These are phyloP conservation scores for Colletotrichum acutatum DNA, from an alignment of 2,329 filamentous ascomycete species.

Conservation along the genomic window DNA sequence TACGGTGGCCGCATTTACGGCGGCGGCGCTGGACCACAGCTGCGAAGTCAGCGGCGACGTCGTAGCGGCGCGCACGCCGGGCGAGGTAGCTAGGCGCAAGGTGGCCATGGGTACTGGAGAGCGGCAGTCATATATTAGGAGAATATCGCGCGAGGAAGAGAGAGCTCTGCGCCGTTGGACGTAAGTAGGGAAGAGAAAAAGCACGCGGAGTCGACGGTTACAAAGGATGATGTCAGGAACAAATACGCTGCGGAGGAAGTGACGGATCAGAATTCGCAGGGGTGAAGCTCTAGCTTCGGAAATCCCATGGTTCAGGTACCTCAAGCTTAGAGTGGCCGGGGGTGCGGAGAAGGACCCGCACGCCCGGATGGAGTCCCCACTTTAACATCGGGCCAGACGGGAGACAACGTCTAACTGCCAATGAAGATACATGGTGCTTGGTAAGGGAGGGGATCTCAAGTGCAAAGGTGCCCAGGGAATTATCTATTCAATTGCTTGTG, in stretches of 20 bases:
- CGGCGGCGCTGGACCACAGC: conserved; percentile 15
- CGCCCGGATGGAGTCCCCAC: conserved; percentile 13
- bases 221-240: conserved; percentile 21
- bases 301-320: conserved; percentile 5
- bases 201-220: neutral
- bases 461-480: no score
- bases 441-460: no score
- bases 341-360: conserved; percentile 25
- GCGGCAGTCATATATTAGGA: conserved; percentile 8
- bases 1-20: neutral
- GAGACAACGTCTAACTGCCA: neutral
- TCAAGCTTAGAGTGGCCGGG: neutral
- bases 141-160: neutral
- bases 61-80: conserved; percentile 21
- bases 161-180: neutral
- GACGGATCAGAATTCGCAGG: conserved; percentile 9
- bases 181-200: neutral
- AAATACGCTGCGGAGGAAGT: neutral
- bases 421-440: neutral
- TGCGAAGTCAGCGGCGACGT: conserved; percentile 22
- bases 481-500: neutral
- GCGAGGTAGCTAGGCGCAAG: conserved; percentile 21
- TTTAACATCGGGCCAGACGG: conserved; percentile 1
- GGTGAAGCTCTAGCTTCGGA: conserved; percentile 20
- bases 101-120: conserved; percentile 24